Evolutionary conservation across 352 stramenopile species (phyloP).

Genomic region (Achlya hypogyna): DNA sequence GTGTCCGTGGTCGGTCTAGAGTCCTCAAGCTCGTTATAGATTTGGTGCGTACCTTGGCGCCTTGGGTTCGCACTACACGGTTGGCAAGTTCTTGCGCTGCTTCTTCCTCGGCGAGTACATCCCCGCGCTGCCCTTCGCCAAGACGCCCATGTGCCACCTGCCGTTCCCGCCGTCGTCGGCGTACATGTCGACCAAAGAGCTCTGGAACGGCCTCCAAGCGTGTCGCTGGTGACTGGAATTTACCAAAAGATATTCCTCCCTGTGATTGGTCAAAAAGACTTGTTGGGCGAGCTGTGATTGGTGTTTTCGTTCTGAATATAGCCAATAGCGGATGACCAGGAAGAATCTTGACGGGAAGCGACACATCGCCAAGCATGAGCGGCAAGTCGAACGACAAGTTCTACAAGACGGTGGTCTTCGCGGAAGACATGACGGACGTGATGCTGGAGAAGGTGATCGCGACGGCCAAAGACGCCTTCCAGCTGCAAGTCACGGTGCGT

Average conservation of each 20-base stretch:
- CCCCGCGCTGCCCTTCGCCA: background rate
- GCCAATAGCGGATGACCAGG: background rate
- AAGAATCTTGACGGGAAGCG: background rate
- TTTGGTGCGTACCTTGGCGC: background rate
- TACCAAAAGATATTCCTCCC: background rate
- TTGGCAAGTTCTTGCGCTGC: constrained; percentile 14
- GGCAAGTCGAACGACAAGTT: constrained; percentile 76
- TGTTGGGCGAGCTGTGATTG: constrained; percentile 4
- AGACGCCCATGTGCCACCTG: background rate
- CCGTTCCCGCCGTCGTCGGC: background rate
- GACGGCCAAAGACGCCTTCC: constrained; percentile 85
- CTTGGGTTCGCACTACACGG: constrained; percentile 8
- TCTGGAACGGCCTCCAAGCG: background rate
- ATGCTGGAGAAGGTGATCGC: constrained; percentile 88
- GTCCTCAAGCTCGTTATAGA: background rate
- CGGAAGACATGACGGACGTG: constrained; percentile 92
- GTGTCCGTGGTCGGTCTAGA: background rate
- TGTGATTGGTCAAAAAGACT: background rate
- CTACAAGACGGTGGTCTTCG: constrained; percentile 89
- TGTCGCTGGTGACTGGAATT: background rate
- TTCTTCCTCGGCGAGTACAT: constrained; percentile 17
- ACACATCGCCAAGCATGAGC: constrained; percentile 1
- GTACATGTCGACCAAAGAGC: background rate
- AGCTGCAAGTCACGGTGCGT: constrained; percentile 75
- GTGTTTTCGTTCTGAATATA: background rate